Evolutionary conservation across 176 grass and related monocot species (phyloP).

Genomic region (Chrysopogon serrulatus): DNA sequence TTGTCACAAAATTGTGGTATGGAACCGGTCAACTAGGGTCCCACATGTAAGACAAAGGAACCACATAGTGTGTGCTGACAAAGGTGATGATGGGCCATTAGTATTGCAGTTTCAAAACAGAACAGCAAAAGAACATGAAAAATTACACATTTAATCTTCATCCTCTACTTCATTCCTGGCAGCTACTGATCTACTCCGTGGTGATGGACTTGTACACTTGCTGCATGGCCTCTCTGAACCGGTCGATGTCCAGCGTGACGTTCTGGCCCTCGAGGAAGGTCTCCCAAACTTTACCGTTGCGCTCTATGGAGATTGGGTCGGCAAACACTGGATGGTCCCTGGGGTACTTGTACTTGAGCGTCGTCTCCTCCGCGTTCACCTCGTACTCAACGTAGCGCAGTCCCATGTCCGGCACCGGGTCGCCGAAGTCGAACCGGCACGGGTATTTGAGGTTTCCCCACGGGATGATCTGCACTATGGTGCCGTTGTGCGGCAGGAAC

Average conservation of each 20-base stretch:
- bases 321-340: conserved; percentile 53
- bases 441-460: conserved; percentile 47
- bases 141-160: background rate
- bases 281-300: conserved; percentile 18
- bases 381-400: conserved; percentile 75
- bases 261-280: conserved; percentile 53
- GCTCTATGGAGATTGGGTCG: conserved; percentile 42
- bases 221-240: conserved; percentile 39
- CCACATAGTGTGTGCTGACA: no score
- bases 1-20: no score
- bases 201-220: conserved; percentile 40
- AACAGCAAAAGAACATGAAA: background rate
- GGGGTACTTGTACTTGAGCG: conserved; percentile 49
- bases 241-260: conserved; percentile 51
- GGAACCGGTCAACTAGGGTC: no score
- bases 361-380: conserved; percentile 56
- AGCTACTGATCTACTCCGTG: background rate
- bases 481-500: conserved; percentile 65
- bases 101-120: background rate
- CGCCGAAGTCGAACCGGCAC: conserved; percentile 40
- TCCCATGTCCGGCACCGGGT: conserved; percentile 44
- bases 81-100: background rate
- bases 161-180: background rate
- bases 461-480: conserved; percentile 63
- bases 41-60: no score